These are phyloP conservation scores for Gomphus bonarii DNA, from an alignment of 1,284 basidiomycete species.

Conservation along the genomic window DNA sequence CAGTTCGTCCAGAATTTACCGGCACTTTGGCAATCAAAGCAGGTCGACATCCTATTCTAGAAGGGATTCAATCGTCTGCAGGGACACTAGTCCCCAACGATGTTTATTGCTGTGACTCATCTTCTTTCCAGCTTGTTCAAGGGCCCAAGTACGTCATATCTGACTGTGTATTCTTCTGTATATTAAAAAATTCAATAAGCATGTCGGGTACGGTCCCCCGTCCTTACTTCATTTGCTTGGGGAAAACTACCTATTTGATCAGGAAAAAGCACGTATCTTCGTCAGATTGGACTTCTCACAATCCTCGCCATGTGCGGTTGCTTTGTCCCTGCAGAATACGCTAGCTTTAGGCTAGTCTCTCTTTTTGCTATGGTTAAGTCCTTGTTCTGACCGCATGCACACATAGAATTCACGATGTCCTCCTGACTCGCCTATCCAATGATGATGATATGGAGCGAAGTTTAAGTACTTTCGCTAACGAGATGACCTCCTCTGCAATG, in stretches of 20 bases:
- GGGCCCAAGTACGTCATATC: conserved; percentile 64
- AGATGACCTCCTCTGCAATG: conserved; percentile 87
- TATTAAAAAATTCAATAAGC: conserved; percentile 27
- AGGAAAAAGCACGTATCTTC: conserved; percentile 90
- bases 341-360: conserved; percentile 56
- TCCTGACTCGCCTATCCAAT: conserved; percentile 84
- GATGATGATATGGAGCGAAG: conserved; percentile 85
- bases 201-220: conserved; percentile 57
- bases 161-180: background rate
- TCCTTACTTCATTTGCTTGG: background rate
- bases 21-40: conserved; percentile 78
- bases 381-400: background rate
- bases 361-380: background rate
- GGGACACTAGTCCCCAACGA: conserved; percentile 79
- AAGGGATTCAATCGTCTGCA: conserved; percentile 49
- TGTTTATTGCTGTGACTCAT: conserved; percentile 71
- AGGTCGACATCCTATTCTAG: conserved; percentile 80
- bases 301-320: conserved; percentile 85
- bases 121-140: conserved; percentile 81
- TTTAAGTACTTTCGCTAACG: conserved; percentile 86
- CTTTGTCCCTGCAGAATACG: conserved; percentile 87
- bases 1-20: conserved; percentile 83
- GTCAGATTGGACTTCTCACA: conserved; percentile 75
- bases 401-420: conserved; percentile 64
- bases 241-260: background rate